Conservation (phyloP, 2,329 filamentous ascomycete species). For the Colletotrichum tanaceti region DNA sequence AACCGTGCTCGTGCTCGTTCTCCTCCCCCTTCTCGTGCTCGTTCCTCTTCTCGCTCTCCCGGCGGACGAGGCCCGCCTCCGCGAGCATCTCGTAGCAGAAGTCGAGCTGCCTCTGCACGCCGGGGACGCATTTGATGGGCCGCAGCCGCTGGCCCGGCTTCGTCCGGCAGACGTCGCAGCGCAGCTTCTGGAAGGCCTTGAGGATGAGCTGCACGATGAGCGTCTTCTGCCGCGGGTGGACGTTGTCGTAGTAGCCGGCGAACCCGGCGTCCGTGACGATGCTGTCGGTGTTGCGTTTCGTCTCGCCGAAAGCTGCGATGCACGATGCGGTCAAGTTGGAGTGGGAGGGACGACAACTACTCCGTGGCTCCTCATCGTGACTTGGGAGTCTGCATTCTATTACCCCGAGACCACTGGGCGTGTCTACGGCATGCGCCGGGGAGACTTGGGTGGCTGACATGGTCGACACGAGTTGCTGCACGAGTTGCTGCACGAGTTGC, state of each 20-base stretch:
- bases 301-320: not conserved
- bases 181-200: not conserved
- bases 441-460: conserved; percentile 1
- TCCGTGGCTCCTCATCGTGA: not conserved
- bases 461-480: no score
- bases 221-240: not conserved
- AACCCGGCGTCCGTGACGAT: not conserved
- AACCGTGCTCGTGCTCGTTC: no score
- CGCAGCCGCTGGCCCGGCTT: not conserved
- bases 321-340: not conserved
- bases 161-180: not conserved
- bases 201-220: not conserved
- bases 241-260: not conserved
- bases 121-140: not conserved
- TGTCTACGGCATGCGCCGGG: not conserved
- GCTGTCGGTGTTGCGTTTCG: not conserved
- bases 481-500: no score
- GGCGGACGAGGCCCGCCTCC: conserved; percentile 14
- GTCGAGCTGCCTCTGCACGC: not conserved
- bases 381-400: not conserved
- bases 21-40: no score
- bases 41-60: conserved; percentile 9
- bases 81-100: not conserved
- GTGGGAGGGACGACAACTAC: no score
- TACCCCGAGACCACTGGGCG: not conserved